Percentiles rank a stretch among this genome's conserved stretches.
These are phyloP conservation scores for Aspergillus terreus DNA, from an alignment of 2,329 filamentous ascomycete genomes.

Conservation along the genomic window DNA sequence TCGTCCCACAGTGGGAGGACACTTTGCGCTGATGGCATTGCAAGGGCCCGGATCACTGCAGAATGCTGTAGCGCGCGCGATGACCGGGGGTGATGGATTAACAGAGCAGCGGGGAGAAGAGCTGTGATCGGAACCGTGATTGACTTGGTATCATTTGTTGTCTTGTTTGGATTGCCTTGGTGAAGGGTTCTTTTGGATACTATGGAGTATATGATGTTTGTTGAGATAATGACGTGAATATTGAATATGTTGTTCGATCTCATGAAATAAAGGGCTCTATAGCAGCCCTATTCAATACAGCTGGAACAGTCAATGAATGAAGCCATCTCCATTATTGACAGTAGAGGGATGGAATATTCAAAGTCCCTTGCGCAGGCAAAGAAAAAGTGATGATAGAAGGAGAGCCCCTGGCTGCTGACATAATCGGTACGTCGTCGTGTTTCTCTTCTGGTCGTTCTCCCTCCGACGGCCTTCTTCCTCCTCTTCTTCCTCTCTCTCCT, in stretches of 20 bases:
- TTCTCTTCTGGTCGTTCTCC: constrained; percentile 1
- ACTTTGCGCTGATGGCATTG: constrained; percentile 41
- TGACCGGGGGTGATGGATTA: neutral
- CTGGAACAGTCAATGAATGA: no score
- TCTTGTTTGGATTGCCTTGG: neutral
- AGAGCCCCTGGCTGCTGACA: constrained; percentile 11
- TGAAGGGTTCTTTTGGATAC: no score
- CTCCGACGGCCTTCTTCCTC: neutral
- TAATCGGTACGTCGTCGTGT: constrained; percentile 12
- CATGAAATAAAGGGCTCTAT: no score
- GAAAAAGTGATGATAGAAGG: neutral
- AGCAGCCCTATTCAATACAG: no score
- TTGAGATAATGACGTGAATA: no score
- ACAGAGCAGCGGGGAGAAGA: constrained; percentile 13
- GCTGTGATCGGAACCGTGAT: constrained; percentile 8
- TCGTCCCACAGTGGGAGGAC: constrained; percentile 41
- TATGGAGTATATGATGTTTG: no score
- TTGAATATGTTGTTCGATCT: no score
- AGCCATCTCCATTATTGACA: no score
- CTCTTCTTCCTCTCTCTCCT: constrained; percentile 3
- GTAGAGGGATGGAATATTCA: neutral
- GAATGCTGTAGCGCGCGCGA: constrained; percentile 8
- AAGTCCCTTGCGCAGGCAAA: neutral
- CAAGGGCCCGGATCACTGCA: constrained; percentile 26
- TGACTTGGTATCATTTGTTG: neutral